Base-by-base conservation (phyloP, 768 basidiomycete species). In the Auricularia cornea region DNA sequence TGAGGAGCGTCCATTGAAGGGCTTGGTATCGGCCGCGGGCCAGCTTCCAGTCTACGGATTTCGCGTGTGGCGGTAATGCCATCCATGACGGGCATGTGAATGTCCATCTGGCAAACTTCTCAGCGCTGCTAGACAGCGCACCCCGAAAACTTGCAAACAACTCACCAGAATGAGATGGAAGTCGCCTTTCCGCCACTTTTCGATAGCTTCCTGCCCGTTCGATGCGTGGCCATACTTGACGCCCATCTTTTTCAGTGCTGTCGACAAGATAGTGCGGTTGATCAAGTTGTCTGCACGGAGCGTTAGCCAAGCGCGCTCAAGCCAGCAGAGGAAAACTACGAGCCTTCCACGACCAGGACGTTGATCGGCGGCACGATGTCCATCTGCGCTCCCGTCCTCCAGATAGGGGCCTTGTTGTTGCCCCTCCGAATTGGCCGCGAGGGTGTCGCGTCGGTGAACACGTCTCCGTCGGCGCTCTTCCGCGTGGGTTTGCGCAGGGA, bases 41-140 rank as follows among this genome's bases (percentile, higher is more conserved):
- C 54, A 2, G 14, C 16, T 29, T 31, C 54, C 6, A 29, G 28
- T 6, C 30, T 16, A 59, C 97, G 83, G 64, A 99, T 99, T 73
- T 95, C 92, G 69, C 94, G 94, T 3, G 97, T 99, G 6, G 97
- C 97, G 72, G 92, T 86, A 59, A 98, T 97, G 35, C 97, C 97
- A 74, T 96, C 93, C 91, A 97, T 98, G 68, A 98, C 88, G 10
- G 97, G 97, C 85, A 99, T 94, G 76, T 98, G 96, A 61, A 99
- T 98, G 78, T 99, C 97, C 97, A 99, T 99, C 96, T 98, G 67
- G 3, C 64, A 31, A 35, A 59, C 67, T 57, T n/a, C 38, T 59
- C 73, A 40, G 72, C 63, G 28, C 65, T 35, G 38, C 62, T 41
- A 14, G 61, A 2, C 12, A 29, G 26, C 14, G 29, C 35, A 2